phyloP scores from a whole-genome alignment of 2,329 filamentous ascomycete species.

The Macroventuria anomochaeta region DNA sequence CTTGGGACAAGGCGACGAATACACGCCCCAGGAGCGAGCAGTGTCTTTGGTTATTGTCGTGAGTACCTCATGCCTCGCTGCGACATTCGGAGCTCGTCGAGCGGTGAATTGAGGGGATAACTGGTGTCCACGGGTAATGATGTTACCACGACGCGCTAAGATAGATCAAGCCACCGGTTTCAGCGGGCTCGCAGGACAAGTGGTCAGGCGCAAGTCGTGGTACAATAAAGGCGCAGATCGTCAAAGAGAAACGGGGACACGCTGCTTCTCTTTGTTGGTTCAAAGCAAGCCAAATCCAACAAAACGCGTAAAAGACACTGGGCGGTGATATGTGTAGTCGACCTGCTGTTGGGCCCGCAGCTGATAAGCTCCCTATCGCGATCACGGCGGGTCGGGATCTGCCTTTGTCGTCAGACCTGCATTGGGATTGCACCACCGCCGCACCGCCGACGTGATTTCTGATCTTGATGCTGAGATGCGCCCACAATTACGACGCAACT shows the following conservation, averaged over 20 bases:
- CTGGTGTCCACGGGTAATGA: slow-evolving; percentile 30
- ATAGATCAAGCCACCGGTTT: slow-evolving; percentile 26
- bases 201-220: slow-evolving; percentile 27
- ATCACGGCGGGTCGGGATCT: not conserved
- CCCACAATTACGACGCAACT: slow-evolving; percentile 15
- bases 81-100: slow-evolving; percentile 17
- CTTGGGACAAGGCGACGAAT: slow-evolving; percentile 4
- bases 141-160: slow-evolving; percentile 32
- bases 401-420: not conserved
- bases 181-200: slow-evolving; percentile 15
- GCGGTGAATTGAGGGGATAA: slow-evolving; percentile 27
- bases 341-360: slow-evolving; percentile 4
- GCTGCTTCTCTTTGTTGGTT: slow-evolving; percentile 1
- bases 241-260: not conserved
- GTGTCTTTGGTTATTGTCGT: slow-evolving; percentile 20
- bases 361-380: slow-evolving; percentile 13
- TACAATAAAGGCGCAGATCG: slow-evolving; percentile 16
- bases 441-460: slow-evolving; percentile 17
- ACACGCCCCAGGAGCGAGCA: slow-evolving; percentile 16
- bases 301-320: not conserved
- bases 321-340: slow-evolving; percentile 5
- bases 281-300: not conserved
- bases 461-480: slow-evolving; percentile 25
- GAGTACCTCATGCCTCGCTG: slow-evolving; percentile 29
- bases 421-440: slow-evolving; percentile 4